Evolutionary conservation across 305 asterid genomes (phyloP).

Genomic region (Fraxinus floribunda): DNA sequence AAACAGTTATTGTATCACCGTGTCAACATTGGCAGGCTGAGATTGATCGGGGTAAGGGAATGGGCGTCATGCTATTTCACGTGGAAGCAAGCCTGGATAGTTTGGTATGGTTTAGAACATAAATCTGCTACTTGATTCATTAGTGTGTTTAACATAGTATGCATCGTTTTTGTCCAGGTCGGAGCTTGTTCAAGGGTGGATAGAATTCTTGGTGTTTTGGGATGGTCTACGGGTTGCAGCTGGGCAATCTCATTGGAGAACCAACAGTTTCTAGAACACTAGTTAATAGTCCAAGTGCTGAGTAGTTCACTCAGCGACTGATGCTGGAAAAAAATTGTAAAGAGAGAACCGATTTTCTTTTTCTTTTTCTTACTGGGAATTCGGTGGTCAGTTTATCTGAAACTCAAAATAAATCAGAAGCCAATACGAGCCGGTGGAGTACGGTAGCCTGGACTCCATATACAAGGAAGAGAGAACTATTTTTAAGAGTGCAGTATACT

Average conservation of each 20-base stretch:
- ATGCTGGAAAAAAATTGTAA: constrained; percentile 46
- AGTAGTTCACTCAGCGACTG: constrained; percentile 33
- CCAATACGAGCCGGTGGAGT: constrained; percentile 24
- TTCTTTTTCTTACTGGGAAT: constrained; percentile 10
- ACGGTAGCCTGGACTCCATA: constrained; percentile 45
- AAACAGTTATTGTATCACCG: background rate
- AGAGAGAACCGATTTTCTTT: constrained; percentile 23
- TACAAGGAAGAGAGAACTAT: constrained; percentile 42
- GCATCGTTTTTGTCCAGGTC: constrained; percentile 37
- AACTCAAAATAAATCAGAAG: constrained; percentile 28
- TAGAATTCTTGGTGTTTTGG: constrained; percentile 72
- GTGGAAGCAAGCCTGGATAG: constrained; percentile 71
- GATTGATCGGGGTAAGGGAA: constrained; percentile 62
- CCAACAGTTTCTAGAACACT: constrained; percentile 62
- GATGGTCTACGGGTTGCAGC: constrained; percentile 95
- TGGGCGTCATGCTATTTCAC: constrained; percentile 78
- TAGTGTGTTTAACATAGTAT: background rate
- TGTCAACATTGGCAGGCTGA: constrained; percentile 60
- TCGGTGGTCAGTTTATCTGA: constrained; percentile 12
- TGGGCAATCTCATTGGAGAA: constrained; percentile 58
- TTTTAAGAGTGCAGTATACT: constrained; percentile 42
- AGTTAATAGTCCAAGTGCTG: constrained; percentile 20
- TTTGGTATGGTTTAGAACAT: constrained; percentile 51
- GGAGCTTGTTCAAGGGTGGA: constrained; percentile 70
- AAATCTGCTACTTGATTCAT: background rate